Conservation (phyloP, 2,329 filamentous ascomycete genomes). For the Xylaria multiplex region DNA sequence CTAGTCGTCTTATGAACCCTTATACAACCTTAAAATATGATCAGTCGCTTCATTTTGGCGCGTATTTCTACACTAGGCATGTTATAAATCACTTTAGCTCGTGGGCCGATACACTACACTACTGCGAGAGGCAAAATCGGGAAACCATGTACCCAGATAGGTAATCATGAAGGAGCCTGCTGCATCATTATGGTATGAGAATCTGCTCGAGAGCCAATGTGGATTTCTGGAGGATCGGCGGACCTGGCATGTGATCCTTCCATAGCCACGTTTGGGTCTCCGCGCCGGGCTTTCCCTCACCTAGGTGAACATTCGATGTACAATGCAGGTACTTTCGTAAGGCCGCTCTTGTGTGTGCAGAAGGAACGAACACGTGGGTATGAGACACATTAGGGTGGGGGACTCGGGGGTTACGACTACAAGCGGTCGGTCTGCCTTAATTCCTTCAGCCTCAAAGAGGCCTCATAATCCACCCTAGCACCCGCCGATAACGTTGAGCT, state of each 20-base stretch:
- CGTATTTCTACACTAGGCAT: background rate
- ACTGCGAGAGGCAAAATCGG: background rate
- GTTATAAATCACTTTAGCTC: background rate
- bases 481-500: background rate
- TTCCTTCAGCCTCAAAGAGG: conserved; percentile 9
- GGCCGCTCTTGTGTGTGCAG: background rate
- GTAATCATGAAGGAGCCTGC: background rate
- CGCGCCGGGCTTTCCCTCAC: background rate
- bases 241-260: conserved; percentile 10
- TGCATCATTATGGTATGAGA: background rate
- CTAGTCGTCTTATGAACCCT: background rate
- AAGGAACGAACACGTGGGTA: conserved; percentile 1
- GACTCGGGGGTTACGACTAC: background rate
- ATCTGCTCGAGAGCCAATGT: background rate
- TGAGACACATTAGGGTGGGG: background rate
- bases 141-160: background rate
- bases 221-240: conserved; percentile 14
- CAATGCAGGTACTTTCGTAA: background rate
- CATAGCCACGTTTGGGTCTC: background rate
- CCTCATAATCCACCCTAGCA: background rate
- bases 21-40: background rate
- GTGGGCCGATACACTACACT: background rate
- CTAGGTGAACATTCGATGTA: conserved; percentile 2
- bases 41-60: background rate
- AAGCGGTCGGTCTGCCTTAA: background rate